phyloP scores from a whole-genome alignment of 1,139 yeast species.

The Ashbya aceris region DNA sequence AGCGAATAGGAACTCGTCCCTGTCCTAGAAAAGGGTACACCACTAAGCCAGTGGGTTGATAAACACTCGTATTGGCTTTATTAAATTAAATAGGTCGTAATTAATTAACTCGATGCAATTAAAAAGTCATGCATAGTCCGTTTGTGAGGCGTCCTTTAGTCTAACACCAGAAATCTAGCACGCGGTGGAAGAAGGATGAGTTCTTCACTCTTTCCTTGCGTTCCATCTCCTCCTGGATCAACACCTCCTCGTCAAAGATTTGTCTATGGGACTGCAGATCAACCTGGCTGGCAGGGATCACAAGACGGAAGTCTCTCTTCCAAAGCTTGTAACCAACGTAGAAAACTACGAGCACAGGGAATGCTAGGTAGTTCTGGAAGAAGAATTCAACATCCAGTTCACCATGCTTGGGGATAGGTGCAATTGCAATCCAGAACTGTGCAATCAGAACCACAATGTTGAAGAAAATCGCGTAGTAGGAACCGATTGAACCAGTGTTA shows the following conservation, averaged over 20 bases:
- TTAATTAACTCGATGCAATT: no score
- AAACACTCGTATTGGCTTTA: neutral
- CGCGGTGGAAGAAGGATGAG: conserved; percentile 32
- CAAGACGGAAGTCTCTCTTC: conserved; percentile 34
- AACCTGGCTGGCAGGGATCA: conserved; percentile 35
- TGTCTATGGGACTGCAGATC: conserved; percentile 30
- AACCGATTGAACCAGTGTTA: conserved; percentile 59
- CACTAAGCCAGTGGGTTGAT: no score
- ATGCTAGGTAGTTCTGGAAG: conserved; percentile 44
- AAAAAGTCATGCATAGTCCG: neutral
- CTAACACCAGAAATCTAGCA: conserved; percentile 42
- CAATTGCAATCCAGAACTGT: conserved; percentile 69
- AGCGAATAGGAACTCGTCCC: no score
- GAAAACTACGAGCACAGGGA: conserved; percentile 39
- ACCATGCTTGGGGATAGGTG: conserved; percentile 46
- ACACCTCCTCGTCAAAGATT: conserved; percentile 43
- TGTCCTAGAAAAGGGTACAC: no score
- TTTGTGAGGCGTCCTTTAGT: neutral
- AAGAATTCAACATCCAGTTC: conserved; percentile 39
- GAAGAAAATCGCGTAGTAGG: conserved; percentile 51
- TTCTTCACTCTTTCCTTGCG: conserved; percentile 34
- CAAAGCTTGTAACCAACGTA: conserved; percentile 41
- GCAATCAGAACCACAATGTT: conserved; percentile 56
- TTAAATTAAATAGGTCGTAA: neutral
- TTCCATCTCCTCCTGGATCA: conserved; percentile 43